Evolutionary conservation across 225 moss, liverwort and hornwort species (phyloP).

Genomic region (Polytrichum commune): DNA sequence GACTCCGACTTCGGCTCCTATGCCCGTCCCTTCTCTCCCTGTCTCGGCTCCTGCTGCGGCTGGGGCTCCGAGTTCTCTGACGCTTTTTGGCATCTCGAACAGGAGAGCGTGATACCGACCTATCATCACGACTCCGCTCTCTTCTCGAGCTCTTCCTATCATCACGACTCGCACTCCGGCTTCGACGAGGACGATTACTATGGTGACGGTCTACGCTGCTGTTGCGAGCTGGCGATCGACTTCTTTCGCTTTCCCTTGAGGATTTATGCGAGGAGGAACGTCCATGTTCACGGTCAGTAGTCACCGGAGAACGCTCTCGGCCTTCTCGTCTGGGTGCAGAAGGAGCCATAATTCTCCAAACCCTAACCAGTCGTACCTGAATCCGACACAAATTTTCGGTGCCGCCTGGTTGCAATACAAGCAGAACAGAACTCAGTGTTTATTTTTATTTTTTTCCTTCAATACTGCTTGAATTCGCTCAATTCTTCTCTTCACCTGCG

Average conservation of each 20-base stretch:
- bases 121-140: slow-evolving; percentile 26
- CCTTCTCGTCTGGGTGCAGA: slow-evolving; percentile 44
- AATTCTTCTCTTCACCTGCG: too few relatives aligned
- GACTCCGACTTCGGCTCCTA: slow-evolving; percentile 68
- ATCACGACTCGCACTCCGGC: slow-evolving; percentile 48
- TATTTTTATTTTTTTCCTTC: too few relatives aligned
- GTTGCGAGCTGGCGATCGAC: slow-evolving; percentile 41
- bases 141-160: slow-evolving; percentile 32
- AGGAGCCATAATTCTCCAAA: slow-evolving; percentile 37
- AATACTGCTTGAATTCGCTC: too few relatives aligned
- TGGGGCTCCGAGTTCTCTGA: too few relatives aligned
- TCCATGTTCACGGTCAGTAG: slow-evolving; percentile 39
- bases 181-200: slow-evolving; percentile 26
- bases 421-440: too few relatives aligned
- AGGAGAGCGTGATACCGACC: slow-evolving; percentile 32
- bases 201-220: slow-evolving; percentile 47
- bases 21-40: slow-evolving; percentile 46
- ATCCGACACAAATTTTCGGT: too few relatives aligned
- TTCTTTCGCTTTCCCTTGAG: slow-evolving; percentile 39
- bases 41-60: slow-evolving; percentile 58
- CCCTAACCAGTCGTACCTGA: too few relatives aligned
- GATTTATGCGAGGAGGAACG: slow-evolving; percentile 45
- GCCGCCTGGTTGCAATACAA: too few relatives aligned
- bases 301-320: slow-evolving; percentile 39
- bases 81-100: slow-evolving; percentile 14